Percentiles rank a stretch among this genome's conserved stretches.
These are phyloP conservation scores for Botrytis squamosa DNA, from an alignment of 2,329 filamentous ascomycete genomes.

Conservation along the genomic window DNA sequence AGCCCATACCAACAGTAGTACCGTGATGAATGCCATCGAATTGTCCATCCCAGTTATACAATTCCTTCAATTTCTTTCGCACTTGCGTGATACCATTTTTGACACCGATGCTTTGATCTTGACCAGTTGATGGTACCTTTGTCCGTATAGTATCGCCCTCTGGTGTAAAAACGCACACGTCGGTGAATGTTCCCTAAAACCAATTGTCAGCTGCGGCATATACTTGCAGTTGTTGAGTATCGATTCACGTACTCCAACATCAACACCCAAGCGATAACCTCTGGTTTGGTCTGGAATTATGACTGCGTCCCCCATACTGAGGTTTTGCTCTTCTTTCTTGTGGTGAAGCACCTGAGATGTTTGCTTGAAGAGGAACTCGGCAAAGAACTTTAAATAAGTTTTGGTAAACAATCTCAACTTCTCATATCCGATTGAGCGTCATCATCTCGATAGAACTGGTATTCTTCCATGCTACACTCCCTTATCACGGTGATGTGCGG, in stretches of 20 bases:
- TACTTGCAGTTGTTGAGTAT: neutral
- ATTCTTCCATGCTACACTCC: neutral
- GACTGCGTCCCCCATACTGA: neutral
- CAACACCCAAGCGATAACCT: constrained; percentile 8
- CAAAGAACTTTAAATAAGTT: neutral
- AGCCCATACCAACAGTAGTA: constrained; percentile 7
- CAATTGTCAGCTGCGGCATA: neutral
- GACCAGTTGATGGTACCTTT: constrained; percentile 6
- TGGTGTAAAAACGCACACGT: constrained; percentile 15
- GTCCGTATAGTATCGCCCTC: constrained; percentile 2
- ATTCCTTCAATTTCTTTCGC: neutral
- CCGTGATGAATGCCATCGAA: constrained; percentile 15
- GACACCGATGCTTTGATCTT: constrained; percentile 9
- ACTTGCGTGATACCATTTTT: constrained; percentile 13
- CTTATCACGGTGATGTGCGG: neutral
- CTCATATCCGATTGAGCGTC: neutral
- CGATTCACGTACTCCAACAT: constrained; percentile 9
- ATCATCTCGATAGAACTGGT: neutral
- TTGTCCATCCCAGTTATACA: constrained; percentile 1
- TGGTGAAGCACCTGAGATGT: too few species aligned
- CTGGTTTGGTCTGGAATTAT: neutral
- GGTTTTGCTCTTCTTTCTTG: neutral
- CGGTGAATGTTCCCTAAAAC: constrained; percentile 10
- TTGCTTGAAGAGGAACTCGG: neutral
- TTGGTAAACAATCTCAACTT: neutral